These are phyloP conservation scores for Didymosphaeria variabile DNA, from an alignment of 2,329 filamentous ascomycete genomes.

Conservation along the genomic window DNA sequence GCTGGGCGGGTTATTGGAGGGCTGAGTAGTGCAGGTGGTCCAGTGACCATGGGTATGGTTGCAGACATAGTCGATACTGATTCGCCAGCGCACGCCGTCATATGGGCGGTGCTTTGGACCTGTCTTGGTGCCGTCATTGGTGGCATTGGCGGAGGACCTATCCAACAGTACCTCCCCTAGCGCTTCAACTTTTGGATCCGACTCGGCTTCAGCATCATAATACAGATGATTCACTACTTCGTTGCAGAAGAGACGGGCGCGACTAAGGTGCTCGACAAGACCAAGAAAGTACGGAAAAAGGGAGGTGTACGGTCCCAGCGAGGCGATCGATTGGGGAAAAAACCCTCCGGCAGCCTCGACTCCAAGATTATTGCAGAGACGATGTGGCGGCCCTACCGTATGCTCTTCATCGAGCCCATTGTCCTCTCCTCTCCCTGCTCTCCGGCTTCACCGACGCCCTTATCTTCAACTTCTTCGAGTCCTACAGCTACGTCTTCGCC, in stretches of 20 bases:
- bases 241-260: conserved; percentile 79
- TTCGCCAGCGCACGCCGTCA: conserved; percentile 56
- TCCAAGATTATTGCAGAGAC: conserved; percentile 55
- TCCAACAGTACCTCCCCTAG: conserved; percentile 73
- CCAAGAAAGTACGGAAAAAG: conserved; percentile 65
- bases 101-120: conserved; percentile 63
- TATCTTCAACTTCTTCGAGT: conserved; percentile 82
- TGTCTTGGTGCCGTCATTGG: conserved; percentile 74
- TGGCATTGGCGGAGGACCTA: conserved; percentile 81
- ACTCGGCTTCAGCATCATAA: conserved; percentile 76
- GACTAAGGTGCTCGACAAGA: conserved; percentile 76
- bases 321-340: conserved; percentile 51
- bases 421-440: conserved; percentile 74
- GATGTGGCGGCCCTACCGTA: conserved; percentile 72
- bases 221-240: conserved; percentile 72
- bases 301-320: conserved; percentile 73
- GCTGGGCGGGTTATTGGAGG: conserved; percentile 60
- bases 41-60: conserved; percentile 70
- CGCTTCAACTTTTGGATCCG: conserved; percentile 85
- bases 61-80: conserved; percentile 59
- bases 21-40: conserved; percentile 65
- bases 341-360: too few relatives aligned
- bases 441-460: conserved; percentile 77
- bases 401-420: conserved; percentile 79
- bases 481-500: conserved; percentile 70